phyloP scores from a whole-genome alignment of 163 green algal species.

The Chloromonas sp. region DNA sequence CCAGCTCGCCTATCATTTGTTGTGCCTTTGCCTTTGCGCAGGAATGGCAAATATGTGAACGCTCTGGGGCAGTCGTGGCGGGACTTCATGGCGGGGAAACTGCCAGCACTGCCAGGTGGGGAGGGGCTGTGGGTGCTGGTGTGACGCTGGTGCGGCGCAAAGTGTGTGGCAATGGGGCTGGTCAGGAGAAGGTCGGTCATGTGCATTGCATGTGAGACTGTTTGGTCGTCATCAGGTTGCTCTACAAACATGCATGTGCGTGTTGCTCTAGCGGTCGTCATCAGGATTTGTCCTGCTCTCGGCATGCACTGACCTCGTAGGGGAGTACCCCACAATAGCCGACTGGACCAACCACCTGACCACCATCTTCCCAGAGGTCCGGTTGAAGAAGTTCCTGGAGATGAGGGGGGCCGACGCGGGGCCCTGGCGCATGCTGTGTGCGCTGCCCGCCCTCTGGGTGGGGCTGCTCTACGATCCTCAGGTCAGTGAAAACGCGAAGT shows the following conservation, averaged over 20 bases:
- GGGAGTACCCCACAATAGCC: conserved; percentile 76
- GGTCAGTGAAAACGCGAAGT: conserved; percentile 4
- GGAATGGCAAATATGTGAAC: conserved; percentile 81
- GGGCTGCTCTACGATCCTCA: conserved; percentile 89
- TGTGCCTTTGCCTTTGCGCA: conserved; percentile 7
- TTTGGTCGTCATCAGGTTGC: too few species aligned
- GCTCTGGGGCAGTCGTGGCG: conserved; percentile 77
- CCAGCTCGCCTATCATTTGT: too few species aligned
- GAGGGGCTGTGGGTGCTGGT: too few species aligned
- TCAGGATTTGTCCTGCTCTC: too few species aligned
- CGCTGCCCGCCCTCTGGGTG: conserved; percentile 89
- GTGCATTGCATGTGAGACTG: too few species aligned
- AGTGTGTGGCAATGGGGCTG: too few species aligned
- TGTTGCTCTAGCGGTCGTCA: too few species aligned
- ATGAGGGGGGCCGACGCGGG: conserved; percentile 95
- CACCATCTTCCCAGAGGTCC: conserved; percentile 94
- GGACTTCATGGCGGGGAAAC: conserved; percentile 87
- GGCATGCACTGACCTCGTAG: conserved; percentile 15
- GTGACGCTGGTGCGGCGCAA: too few species aligned
- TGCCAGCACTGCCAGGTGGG: conserved; percentile 54
- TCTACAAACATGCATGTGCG: too few species aligned
- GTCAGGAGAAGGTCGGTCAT: too few species aligned
- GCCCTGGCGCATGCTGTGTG: conserved; percentile 83
- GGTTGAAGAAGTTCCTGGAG: conserved; percentile 94
- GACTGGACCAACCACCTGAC: conserved; percentile 97